Base-by-base conservation (phyloP, 768 basidiomycete species). In the Russula sp. region DNA sequence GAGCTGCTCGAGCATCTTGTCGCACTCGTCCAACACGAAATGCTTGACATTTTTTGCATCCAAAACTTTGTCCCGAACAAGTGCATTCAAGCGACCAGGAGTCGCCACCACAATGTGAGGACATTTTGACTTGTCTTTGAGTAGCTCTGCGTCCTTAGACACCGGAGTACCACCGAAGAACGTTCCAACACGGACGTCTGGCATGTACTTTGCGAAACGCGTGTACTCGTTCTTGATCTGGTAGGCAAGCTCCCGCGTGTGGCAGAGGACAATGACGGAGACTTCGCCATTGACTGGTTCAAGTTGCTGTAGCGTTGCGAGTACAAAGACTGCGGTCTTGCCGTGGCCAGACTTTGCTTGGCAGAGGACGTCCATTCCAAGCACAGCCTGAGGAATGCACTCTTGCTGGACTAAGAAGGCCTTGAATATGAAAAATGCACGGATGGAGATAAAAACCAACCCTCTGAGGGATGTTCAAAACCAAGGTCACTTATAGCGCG, bases 1-100 rank as follows among this genome's bases (percentile, higher is more conserved):
- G 80, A 99, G 94, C 85, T 94, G 90, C 84, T 99, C 97, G 74
- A 99, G 89, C 93, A 99, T 98, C 85, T 99, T 99, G 83, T 99
- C 97, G 83, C 97, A 99, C 80, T 99, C 97, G 83, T 99, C 97
- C 75, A 99, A 81, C 60, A 97, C 94, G 77, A 99, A 99, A 80
- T 98, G 96, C 79, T 98, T 98, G 75, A 98, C 93, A 71, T 91
- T 87, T 77, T 90, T 90, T 66, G 91, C 90, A 72, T 97, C 93
- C 76, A 99, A 75, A 70, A 89, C 83, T 81, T 98, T 98, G 78
- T 98, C 97, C 68, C 96, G 82, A 53, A 88, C 85, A 68, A 99
- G 87, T 58, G 95, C 96, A 73, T 98, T 97, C 73, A 98, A 81
- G 63, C 97, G 89, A 69, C 97, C 97, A 53, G 97, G 97, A 16